These are phyloP conservation scores for Rhododendron molle DNA, from an alignment of 148 eudicot species.

Conservation along the genomic window DNA sequence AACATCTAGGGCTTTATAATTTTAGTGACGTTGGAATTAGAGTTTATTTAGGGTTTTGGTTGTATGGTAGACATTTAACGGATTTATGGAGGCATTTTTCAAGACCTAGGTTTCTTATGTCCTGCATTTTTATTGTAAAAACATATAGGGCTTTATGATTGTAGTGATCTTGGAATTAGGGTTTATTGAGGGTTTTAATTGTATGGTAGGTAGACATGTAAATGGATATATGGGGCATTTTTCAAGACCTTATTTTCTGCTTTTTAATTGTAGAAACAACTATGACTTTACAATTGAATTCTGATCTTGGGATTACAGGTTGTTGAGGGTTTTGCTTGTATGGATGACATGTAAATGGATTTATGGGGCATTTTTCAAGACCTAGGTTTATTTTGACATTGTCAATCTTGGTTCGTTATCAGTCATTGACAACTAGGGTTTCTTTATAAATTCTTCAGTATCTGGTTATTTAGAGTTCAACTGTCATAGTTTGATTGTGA, in stretches of 20 bases:
- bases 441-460: conserved; percentile 2
- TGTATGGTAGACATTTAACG: not conserved
- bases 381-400: no score
- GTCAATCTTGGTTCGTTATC: no score
- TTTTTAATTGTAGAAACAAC: no score
- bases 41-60: not conserved
- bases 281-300: not conserved
- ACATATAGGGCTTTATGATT: not conserved
- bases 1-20: not conserved
- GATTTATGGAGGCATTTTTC: not conserved
- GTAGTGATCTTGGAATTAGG: not conserved
- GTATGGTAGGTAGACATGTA: no score
- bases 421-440: no score
- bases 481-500: not conserved
- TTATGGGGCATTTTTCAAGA: no score
- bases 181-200: no score
- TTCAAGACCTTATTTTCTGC: not conserved
- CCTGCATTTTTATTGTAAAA: not conserved
- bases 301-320: no score
- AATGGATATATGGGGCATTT: not conserved
- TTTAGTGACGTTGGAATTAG: not conserved
- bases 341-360: no score
- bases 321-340: no score
- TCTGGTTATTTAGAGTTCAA: not conserved
- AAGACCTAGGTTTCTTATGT: not conserved